Conservation (phyloP, 2,329 filamentous ascomycete species). For the Xylaria sp. region DNA sequence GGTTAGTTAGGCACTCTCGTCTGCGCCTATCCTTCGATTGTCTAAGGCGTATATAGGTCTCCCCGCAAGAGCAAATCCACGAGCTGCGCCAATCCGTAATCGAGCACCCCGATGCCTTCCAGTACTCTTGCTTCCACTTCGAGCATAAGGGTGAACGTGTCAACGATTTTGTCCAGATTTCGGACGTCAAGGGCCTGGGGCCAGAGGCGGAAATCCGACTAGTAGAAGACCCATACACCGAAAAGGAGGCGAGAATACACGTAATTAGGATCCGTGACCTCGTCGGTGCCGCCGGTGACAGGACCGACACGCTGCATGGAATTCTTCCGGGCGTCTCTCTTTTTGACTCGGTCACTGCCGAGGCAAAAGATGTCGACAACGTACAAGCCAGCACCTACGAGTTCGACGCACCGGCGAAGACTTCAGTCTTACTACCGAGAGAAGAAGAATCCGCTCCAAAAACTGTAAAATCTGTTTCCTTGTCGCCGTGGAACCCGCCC, state of each 20-base stretch:
- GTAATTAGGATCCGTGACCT: constrained; percentile 90
- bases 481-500: constrained; percentile 97
- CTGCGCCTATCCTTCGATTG: constrained; percentile 18
- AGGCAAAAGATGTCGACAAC: constrained; percentile 53
- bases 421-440: constrained; percentile 77
- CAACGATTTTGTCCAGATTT: constrained; percentile 94
- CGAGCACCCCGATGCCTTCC: constrained; percentile 90
- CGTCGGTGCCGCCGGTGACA: constrained; percentile 89
- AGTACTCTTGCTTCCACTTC: constrained; percentile 98
- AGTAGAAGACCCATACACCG: constrained; percentile 95
- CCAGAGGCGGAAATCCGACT: constrained; percentile 82
- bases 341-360: constrained; percentile 78
- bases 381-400: constrained; percentile 70
- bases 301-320: constrained; percentile 87
- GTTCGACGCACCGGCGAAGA: constrained; percentile 74
- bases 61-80: constrained; percentile 94
- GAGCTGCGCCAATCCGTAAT: constrained; percentile 97
- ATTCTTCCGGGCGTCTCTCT: constrained; percentile 86
- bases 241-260: constrained; percentile 97
- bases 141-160: constrained; percentile 89
- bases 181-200: constrained; percentile 84
- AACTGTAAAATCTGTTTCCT: constrained; percentile 87
- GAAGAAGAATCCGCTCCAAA: constrained; percentile 78
- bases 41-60: constrained; percentile 68
- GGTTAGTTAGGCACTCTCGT: constrained; percentile 63